Evolutionary conservation across 2,329 filamentous ascomycete species (phyloP), one percentile per base, ranked within the genome.

Genomic region (Penicillium hesseltinei): DNA sequence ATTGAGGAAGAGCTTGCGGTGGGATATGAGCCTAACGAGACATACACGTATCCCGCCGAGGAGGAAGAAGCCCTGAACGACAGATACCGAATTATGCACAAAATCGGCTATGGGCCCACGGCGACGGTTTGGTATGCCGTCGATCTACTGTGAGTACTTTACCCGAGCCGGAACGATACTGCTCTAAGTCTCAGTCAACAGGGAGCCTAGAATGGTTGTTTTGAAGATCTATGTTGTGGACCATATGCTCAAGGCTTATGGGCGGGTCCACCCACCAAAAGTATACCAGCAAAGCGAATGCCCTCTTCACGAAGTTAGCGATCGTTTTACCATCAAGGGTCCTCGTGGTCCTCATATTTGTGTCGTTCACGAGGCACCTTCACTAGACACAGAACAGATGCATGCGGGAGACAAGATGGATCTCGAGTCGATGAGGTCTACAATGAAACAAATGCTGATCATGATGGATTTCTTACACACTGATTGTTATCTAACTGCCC

Each of bases 91-190:
- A 40, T 65, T 17, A 35, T 70, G 17, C 57, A 60, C 1, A 71
- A 71, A 53, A 45, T 70, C 5, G 69, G 69, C 0, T 71, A 64
- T 48, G 70, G 69, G 38, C 59, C 63, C 17, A 63, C 58, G 0
- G 69, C 69, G 0, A 71, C 67, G 2, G 61, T 69, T 23, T 71
- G 65, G 69, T 55, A 70, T 13, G 52, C 45, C 15, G 8, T 36
- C 4, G 52, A 55, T 33, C 2, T 55, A 11, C 2, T 21, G 52
- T 55, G n/a, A 50, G 45, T 55, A 2, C 9, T 15, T 17, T 2
- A 23, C 17, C 2, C 3, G 11, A 46, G 4, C 15, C 8, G 11
- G 21, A 25, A 11, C 3, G 3, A 25, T 21, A 35, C 29, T 21
- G 9, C 15, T 23, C 50, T 38, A 35, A 46, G 5, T 13, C 17